Conservation (phyloP, 257 asterid genomes). For the Salvia miltiorrhiza region DNA sequence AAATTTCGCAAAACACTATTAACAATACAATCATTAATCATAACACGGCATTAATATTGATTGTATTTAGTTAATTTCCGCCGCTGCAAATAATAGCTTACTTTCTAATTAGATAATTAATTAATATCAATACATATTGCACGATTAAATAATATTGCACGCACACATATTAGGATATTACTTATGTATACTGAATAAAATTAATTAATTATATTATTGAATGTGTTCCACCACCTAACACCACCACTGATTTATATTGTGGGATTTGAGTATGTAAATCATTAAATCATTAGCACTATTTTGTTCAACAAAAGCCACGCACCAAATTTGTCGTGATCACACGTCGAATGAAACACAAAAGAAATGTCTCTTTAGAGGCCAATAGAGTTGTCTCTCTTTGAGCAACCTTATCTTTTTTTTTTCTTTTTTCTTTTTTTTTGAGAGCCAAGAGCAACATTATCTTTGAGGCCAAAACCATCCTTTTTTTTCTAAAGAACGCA, state of each 20-base stretch:
- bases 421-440: too few species aligned
- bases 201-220: too few species aligned
- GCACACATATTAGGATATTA: too few species aligned
- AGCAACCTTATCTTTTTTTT: constrained; percentile 18
- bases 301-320: background rate
- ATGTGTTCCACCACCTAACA: constrained; percentile 8
- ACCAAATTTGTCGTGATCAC: constrained; percentile 10
- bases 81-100: too few species aligned
- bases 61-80: too few species aligned
- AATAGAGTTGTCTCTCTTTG: constrained; percentile 16
- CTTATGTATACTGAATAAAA: too few species aligned
- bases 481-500: constrained; percentile 15
- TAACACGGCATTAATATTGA: too few species aligned
- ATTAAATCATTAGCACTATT: constrained; percentile 19
- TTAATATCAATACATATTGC: too few species aligned
- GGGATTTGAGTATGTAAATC: constrained; percentile 20
- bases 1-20: too few species aligned
- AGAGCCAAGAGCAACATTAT: constrained; percentile 16
- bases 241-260: constrained; percentile 16
- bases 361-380: constrained; percentile 5
- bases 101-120: too few species aligned
- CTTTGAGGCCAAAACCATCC: constrained; percentile 6
- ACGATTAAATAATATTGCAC: too few species aligned
- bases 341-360: constrained; percentile 5
- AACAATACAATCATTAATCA: too few species aligned